A percentile compares a stretch with the other conserved stretches of the same genome.
Conservation (phyloP, 1,139 yeast genomes). For the Geotrichum carabidarum region DNA sequence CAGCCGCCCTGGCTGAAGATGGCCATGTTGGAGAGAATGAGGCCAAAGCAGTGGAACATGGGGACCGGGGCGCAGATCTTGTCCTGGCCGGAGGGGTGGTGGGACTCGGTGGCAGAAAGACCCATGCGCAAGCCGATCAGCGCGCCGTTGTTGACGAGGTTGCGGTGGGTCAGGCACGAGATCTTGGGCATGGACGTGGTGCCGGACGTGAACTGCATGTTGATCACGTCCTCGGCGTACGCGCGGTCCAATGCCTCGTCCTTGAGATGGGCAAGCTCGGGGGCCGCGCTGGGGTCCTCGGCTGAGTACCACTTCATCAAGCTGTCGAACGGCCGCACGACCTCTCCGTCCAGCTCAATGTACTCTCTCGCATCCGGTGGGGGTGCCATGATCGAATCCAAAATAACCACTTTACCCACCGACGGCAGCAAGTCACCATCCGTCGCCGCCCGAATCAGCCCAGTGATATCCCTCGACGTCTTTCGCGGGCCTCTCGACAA, state of each 20-base stretch:
- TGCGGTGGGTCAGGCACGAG: conserved; percentile 32
- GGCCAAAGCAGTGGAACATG: conserved; percentile 38
- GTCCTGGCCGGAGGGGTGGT: conserved; percentile 33
- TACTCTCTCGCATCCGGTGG: conserved; percentile 9
- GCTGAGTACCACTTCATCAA: conserved; percentile 18
- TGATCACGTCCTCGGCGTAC: conserved; percentile 28
- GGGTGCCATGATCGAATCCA: conserved; percentile 16
- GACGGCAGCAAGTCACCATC: conserved; percentile 18
- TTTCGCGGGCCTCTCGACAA: conserved; percentile 21
- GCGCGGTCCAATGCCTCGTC: conserved; percentile 18
- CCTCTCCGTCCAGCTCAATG: conserved; percentile 10
- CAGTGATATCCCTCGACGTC: conserved; percentile 17
- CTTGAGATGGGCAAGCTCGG: conserved; percentile 17
- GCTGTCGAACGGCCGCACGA: conserved; percentile 17
- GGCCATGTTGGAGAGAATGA: conserved; percentile 35
- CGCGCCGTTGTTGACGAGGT: conserved; percentile 33
- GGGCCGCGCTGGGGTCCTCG: conserved; percentile 12
- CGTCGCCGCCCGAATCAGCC: conserved; percentile 15
- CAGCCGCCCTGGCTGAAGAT: conserved; percentile 31
- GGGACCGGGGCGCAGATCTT: conserved; percentile 36
- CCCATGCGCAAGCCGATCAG: conserved; percentile 33
- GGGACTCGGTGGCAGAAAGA: conserved; percentile 26
- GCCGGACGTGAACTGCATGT: conserved; percentile 38
- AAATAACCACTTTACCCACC: conserved; percentile 12
- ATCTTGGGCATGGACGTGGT: conserved; percentile 35